Evolutionary conservation across 495 filamentous ascomycete genomes (phyloP).

Genomic region (Daldinia vernicosa): DNA sequence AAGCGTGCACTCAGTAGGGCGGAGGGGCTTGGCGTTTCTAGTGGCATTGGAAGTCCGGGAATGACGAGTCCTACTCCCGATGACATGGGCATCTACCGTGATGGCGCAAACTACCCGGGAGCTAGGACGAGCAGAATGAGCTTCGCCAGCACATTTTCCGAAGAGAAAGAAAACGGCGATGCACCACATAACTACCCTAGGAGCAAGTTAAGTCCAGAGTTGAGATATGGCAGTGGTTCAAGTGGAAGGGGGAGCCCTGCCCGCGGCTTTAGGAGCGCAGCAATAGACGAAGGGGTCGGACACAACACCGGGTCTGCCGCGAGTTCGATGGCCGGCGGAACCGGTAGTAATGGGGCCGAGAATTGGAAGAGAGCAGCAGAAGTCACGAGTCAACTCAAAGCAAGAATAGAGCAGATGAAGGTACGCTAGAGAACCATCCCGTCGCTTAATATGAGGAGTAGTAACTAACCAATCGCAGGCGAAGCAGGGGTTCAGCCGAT

Average conservation of each 20-base stretch:
- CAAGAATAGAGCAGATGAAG: slow-evolving; percentile 87
- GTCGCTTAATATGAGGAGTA: background rate
- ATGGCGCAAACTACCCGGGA: slow-evolving; percentile 53
- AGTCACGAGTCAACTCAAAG: slow-evolving; percentile 96
- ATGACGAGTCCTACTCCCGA: slow-evolving; percentile 57
- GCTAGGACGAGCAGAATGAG: slow-evolving; percentile 64
- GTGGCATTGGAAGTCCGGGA: slow-evolving; percentile 54
- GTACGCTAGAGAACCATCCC: slow-evolving; percentile 43
- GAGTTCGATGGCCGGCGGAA: slow-evolving; percentile 47
- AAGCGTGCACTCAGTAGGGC: slow-evolving; percentile 75
- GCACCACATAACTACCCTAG: slow-evolving; percentile 51
- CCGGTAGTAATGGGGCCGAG: slow-evolving; percentile 72
- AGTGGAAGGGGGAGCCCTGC: slow-evolving; percentile 67
- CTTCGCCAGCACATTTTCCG: slow-evolving; percentile 76
- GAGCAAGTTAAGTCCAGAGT: slow-evolving; percentile 64
- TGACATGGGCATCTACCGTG: slow-evolving; percentile 64
- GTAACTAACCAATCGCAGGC: slow-evolving; percentile 35
- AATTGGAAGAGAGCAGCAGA: slow-evolving; percentile 99
- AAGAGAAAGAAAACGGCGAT: slow-evolving; percentile 81
- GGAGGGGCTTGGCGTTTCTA: slow-evolving; percentile 56
- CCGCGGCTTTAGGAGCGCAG: slow-evolving; percentile 50
- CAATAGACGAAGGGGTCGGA: slow-evolving; percentile 38
- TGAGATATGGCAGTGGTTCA: slow-evolving; percentile 59
- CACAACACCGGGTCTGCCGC: slow-evolving; percentile 45
- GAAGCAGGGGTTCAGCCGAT: slow-evolving; percentile 49